Conservation (phyloP, 176 grass and related monocot species). For the Olyra latifolia region DNA sequence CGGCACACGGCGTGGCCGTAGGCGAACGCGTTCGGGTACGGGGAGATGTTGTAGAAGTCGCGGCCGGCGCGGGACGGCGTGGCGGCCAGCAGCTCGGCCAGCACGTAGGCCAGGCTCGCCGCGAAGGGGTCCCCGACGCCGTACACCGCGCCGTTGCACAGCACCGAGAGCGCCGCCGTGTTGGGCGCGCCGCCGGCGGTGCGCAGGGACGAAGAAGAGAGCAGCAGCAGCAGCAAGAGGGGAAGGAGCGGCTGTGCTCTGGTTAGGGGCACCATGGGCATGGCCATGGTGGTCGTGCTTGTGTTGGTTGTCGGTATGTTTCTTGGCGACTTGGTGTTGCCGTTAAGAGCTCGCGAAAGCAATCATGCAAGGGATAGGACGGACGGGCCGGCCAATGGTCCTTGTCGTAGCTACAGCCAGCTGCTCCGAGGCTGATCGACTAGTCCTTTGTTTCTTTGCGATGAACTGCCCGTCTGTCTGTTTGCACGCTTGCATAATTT, state of each 20-base stretch:
- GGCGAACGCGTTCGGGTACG: conserved; percentile 55
- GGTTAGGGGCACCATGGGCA: conserved; percentile 1
- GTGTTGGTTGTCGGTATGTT: neutral
- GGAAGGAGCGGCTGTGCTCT: neutral
- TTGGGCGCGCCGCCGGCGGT: conserved; percentile 24
- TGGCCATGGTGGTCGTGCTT: neutral
- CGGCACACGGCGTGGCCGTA: conserved; percentile 53
- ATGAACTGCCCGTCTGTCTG: neutral
- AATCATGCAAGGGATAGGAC: neutral
- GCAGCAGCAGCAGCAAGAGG: neutral
- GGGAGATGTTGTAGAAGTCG: conserved; percentile 51
- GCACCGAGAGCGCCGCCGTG: conserved; percentile 37
- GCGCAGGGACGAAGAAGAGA: neutral
- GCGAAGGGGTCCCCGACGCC: conserved; percentile 53
- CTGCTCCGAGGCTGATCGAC: neutral
- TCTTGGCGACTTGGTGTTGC: neutral
- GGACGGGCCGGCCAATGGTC: neutral
- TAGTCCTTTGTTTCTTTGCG: neutral
- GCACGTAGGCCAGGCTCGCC: conserved; percentile 49
- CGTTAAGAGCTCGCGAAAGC: neutral
- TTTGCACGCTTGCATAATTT: neutral
- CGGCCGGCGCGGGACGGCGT: conserved; percentile 20
- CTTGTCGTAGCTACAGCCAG: neutral
- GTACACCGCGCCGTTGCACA: conserved; percentile 53
- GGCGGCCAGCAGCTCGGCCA: conserved; percentile 31